These are phyloP conservation scores for Fusarium staphyleae DNA, from an alignment of 2,329 filamentous ascomycete species.

Conservation along the genomic window DNA sequence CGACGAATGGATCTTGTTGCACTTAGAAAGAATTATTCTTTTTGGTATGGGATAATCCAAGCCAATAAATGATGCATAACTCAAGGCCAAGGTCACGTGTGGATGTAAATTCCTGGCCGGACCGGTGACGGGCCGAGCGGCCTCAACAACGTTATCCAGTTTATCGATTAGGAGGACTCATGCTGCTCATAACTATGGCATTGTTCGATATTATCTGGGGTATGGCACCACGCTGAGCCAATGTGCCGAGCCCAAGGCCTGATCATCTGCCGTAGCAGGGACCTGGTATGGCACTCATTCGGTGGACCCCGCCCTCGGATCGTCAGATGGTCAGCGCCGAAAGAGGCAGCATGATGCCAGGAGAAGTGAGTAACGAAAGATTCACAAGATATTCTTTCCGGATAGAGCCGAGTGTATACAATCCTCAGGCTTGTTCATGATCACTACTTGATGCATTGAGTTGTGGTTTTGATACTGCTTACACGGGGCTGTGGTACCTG, in stretches of 20 bases:
- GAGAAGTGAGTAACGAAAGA: conserved; percentile 16
- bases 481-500: not conserved
- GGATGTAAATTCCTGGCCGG: too few relatives aligned
- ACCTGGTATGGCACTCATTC: conserved; percentile 6
- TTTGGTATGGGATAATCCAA: too few relatives aligned
- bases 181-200: too few relatives aligned
- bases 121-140: too few relatives aligned
- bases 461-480: not conserved
- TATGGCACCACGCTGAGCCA: conserved; percentile 30
- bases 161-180: too few relatives aligned
- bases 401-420: conserved; percentile 20
- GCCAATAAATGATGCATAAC: too few relatives aligned
- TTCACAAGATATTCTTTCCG: conserved; percentile 13
- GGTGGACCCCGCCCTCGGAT: conserved; percentile 28
- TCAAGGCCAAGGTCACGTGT: too few relatives aligned
- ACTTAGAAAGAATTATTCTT: too few relatives aligned
- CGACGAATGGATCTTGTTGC: too few relatives aligned
- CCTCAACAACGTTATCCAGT: too few relatives aligned
- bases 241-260: not conserved
- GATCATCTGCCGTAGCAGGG: not conserved
- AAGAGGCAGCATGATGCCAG: conserved; percentile 32
- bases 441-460: not conserved
- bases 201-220: conserved; percentile 34
- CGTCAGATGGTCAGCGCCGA: conserved; percentile 32
- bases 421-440: not conserved